A percentile compares a stretch with the other conserved stretches of the same genome.
Evolutionary conservation across 192 early-diverging fungal genomes (phyloP).

Genomic region (Backusella liffmaniae): DNA sequence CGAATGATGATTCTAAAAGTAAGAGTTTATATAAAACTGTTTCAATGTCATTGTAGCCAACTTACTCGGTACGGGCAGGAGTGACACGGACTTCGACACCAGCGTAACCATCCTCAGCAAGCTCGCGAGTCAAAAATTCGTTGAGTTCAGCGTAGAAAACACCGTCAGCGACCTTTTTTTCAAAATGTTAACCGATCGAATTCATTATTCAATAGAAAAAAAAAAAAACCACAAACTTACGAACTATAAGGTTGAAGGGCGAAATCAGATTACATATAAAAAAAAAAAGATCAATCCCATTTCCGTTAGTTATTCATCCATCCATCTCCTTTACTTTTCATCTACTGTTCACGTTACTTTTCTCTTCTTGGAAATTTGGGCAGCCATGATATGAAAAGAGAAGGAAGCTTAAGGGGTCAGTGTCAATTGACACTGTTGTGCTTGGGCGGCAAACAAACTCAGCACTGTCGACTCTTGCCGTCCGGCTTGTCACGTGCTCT

Average conservation of each 20-base stretch:
- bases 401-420: constrained; percentile 12
- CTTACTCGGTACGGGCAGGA: constrained; percentile 90
- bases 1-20: constrained; percentile 84
- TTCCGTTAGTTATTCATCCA: background rate
- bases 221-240: constrained; percentile 6
- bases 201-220: background rate
- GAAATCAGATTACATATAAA: background rate
- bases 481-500: background rate
- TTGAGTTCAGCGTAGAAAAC: constrained; percentile 99
- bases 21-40: background rate
- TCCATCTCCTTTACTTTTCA: background rate
- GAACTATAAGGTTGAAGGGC: constrained; percentile 10
- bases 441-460: background rate
- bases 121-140: constrained; percentile 97
- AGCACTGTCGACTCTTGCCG: background rate
- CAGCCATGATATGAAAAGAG: constrained; percentile 31
- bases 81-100: constrained; percentile 99
- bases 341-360: constrained; percentile 48
- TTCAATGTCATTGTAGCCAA: background rate
- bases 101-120: constrained; percentile 97
- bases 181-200: background rate
- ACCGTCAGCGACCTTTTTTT: constrained; percentile 87
- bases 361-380: constrained; percentile 76
- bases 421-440: constrained; percentile 1
- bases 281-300: background rate